These are phyloP conservation scores for Pseudogymnoascus sp. DNA, from an alignment of 2,329 filamentous ascomycete species.

Conservation along the genomic window DNA sequence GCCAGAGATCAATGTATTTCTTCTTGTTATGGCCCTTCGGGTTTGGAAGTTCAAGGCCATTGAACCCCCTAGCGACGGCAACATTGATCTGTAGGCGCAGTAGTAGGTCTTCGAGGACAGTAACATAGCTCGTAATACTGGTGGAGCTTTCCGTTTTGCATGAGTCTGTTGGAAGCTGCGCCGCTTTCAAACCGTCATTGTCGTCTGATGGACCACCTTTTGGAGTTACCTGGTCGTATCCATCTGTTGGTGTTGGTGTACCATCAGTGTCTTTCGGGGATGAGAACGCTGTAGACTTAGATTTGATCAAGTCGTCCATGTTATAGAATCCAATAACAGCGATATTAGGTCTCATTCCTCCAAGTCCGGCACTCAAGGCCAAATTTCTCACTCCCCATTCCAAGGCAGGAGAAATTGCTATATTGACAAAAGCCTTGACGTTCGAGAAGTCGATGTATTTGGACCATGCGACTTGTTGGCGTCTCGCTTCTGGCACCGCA, in stretches of 20 bases:
- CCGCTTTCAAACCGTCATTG: constrained; percentile 48
- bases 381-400: constrained; percentile 82
- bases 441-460: constrained; percentile 79
- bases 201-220: constrained; percentile 35
- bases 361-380: constrained; percentile 70
- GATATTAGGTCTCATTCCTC: constrained; percentile 84
- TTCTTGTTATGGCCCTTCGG: constrained; percentile 47
- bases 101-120: constrained; percentile 73
- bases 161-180: constrained; percentile 57
- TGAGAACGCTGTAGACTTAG: constrained; percentile 21
- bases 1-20: constrained; percentile 81
- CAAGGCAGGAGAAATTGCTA: constrained; percentile 72
- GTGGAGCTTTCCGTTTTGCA: constrained; percentile 62
- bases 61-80: constrained; percentile 74
- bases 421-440: constrained; percentile 84
- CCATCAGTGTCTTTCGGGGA: constrained; percentile 20
- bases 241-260: not conserved
- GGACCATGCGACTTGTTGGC: constrained; percentile 75
- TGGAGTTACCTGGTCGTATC: not conserved
- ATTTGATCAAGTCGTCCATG: constrained; percentile 63
- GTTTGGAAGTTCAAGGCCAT: constrained; percentile 63
- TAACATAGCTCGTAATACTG: constrained; percentile 66
- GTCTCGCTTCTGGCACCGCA: constrained; percentile 71
- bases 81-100: constrained; percentile 75
- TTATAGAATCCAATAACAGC: constrained; percentile 75